Evolutionary conservation across 2,329 filamentous ascomycete genomes (phyloP).

Genomic region (Teratosphaeria destructans): DNA sequence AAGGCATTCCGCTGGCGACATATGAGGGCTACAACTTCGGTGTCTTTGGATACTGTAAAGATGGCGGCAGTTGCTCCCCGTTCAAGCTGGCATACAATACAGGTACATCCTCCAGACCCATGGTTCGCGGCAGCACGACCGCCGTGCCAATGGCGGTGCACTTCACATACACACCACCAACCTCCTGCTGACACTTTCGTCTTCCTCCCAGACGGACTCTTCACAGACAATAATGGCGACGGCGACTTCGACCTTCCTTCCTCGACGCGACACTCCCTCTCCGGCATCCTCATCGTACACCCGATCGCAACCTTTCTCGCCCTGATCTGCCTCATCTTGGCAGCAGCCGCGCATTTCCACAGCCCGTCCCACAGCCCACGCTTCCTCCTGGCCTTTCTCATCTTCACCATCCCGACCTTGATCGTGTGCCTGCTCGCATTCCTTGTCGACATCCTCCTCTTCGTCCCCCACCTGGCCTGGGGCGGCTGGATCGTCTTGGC

Average conservation of each 20-base stretch:
- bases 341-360: constrained; percentile 74
- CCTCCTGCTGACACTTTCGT: neutral
- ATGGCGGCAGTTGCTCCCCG: constrained; percentile 50
- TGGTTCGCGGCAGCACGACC: neutral
- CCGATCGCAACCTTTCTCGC: constrained; percentile 81
- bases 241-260: constrained; percentile 56
- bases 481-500: constrained; percentile 88
- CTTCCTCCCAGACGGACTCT: constrained; percentile 34
- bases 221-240: constrained; percentile 24
- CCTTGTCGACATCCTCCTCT: constrained; percentile 84
- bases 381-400: constrained; percentile 75
- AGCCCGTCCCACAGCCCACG: constrained; percentile 78
- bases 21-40: constrained; percentile 73
- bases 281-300: constrained; percentile 82
- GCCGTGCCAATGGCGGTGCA: neutral
- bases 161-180: neutral
- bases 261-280: constrained; percentile 57
- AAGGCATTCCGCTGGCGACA: constrained; percentile 70
- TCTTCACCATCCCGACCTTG: constrained; percentile 76
- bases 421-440: constrained; percentile 78
- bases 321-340: constrained; percentile 72
- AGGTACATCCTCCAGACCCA: constrained; percentile 43
- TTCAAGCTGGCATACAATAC: constrained; percentile 79
- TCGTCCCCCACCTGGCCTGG: constrained; percentile 88
- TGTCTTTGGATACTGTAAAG: constrained; percentile 79